A percentile compares a stretch with the other conserved stretches of the same genome.
These are phyloP conservation scores for Backusella morwellensis DNA, from an alignment of 192 early-diverging fungal genomes.

Conservation along the genomic window DNA sequence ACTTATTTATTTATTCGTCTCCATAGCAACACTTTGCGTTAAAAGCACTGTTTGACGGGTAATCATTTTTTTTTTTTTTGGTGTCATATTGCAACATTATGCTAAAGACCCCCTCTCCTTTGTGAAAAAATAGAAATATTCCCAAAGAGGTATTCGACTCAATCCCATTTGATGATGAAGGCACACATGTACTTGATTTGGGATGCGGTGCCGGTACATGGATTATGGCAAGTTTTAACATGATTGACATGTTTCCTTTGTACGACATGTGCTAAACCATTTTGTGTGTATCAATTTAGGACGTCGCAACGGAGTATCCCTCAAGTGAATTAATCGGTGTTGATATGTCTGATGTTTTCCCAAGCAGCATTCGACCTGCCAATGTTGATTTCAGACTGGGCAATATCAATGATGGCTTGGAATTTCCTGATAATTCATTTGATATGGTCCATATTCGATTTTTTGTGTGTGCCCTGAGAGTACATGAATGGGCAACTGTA, in stretches of 20 bases:
- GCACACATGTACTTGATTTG: conserved; percentile 23
- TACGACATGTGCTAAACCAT: not conserved
- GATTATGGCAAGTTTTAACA: conserved; percentile 15
- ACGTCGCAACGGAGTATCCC: not conserved
- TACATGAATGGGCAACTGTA: not conserved
- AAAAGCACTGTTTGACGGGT: conserved; percentile 10
- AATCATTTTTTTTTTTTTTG: not conserved
- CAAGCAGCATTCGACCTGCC: not conserved
- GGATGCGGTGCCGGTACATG: conserved; percentile 40
- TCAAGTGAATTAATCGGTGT: conserved; percentile 4
- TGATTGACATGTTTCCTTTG: not conserved
- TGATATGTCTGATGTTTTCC: conserved; percentile 10
- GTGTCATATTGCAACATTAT: not conserved
- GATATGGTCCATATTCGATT: conserved; percentile 1
- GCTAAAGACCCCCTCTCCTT: not conserved
- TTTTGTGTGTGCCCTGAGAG: not conserved
- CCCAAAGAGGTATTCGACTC: not conserved
- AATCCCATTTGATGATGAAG: conserved; percentile 12
- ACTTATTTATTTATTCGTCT: not conserved
- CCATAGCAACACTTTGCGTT: conserved; percentile 16
- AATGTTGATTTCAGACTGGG: not conserved
- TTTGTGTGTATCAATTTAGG: not conserved
- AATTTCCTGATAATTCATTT: not conserved
- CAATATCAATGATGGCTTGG: not conserved
- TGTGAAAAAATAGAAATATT: conserved; percentile 10